Evolutionary conservation across 1,139 yeast genomes (phyloP), one percentile per base, ranked within the genome.

Genomic region (Insectozyma bohioensis): DNA sequence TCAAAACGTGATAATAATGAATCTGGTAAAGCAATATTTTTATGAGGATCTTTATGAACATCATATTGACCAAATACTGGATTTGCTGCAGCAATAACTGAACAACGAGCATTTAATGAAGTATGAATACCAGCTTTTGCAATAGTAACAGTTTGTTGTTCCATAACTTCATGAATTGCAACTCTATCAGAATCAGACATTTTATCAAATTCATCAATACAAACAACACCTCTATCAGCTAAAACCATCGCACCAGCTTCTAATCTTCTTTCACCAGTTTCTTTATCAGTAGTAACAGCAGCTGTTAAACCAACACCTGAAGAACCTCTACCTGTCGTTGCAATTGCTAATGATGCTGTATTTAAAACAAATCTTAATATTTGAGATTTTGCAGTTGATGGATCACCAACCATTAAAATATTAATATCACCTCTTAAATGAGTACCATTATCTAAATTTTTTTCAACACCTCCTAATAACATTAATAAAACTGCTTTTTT

Each of bases 171-270:
- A 63, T 92, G 99, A 52, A 92, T 92, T 1, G 98, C 97, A 34
- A 92, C 98, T 58, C 98, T 77, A 63, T 92, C 99, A 19, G 81
- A 77, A 57, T 94, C 98, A 41, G 87, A 82, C 99, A 92, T 92
- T 60, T 92, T 92, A 65, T 92, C 98, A 54, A 92, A 92, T 67
- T 92, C 98, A 71, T 92, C 98, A 54, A 92, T 94, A 75, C 98
- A 92, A 27, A 92, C 97, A 41, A 94, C 75, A 45, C 99, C 99
- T 47, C 97, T 72, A 61, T 92, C 98, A 8, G 97, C 99, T 43
- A 94, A 68, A 28, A 92, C 98, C 98, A 92, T 92, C 3, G 99
- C 99, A 71, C 99, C 99, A 1, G 98, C 99, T 61, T 94, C 98
- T 45, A 92, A 68, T 49, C 95, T 75, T 54, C 97, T 74, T 64